Base-by-base conservation (phyloP, 2,329 filamentous ascomycete genomes). In the Zarea fungicola region DNA sequence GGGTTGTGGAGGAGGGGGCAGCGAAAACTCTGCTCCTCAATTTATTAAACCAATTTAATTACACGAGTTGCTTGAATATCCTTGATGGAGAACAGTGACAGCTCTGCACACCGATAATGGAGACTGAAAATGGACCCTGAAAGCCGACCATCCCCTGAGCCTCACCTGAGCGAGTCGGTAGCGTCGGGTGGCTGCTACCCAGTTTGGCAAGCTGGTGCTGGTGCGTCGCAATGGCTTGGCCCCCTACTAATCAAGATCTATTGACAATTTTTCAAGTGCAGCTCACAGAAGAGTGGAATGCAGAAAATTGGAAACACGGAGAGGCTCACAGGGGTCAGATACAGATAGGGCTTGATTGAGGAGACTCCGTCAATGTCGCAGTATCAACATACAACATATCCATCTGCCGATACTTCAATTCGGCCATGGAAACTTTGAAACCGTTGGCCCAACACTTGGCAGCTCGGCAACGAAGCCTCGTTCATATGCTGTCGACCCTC, bases 221-320 rank as follows among this genome's bases (percentile, higher is more conserved):
- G 25, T 26, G 44, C n/a, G n/a, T n/a, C n/a, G n/a, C n/a, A n/a
- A n/a, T 46, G 44, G 44, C 44, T 47, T 47, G 44, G 44, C 35
- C 44, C 44, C 44, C 19, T 18, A n/a, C 19, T 19, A 35, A 47
- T 47, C 44, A 39, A 23, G 16, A 18, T 5, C 16, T 31, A 26
- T 37, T 14, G 19, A n/a, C n/a, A n/a, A n/a, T n/a, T n/a, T n/a
- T n/a, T n/a, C n/a, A n/a, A n/a, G n/a, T n/a, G n/a, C n/a, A n/a
- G n/a, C n/a, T n/a, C n/a, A n/a, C n/a, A n/a, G n/a, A n/a, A n/a
- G n/a, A n/a, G n/a, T n/a, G n/a, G n/a, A n/a, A n/a, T n/a, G n/a
- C n/a, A n/a, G n/a, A n/a, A n/a, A n/a, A n/a, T n/a, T n/a, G n/a
- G n/a, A n/a, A n/a, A n/a, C n/a, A n/a, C n/a, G n/a, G n/a, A n/a